Evolutionary conservation across 257 asterid genomes (phyloP), one percentile per base, ranked within the genome.

Genomic region (Solanum tacnaense): DNA sequence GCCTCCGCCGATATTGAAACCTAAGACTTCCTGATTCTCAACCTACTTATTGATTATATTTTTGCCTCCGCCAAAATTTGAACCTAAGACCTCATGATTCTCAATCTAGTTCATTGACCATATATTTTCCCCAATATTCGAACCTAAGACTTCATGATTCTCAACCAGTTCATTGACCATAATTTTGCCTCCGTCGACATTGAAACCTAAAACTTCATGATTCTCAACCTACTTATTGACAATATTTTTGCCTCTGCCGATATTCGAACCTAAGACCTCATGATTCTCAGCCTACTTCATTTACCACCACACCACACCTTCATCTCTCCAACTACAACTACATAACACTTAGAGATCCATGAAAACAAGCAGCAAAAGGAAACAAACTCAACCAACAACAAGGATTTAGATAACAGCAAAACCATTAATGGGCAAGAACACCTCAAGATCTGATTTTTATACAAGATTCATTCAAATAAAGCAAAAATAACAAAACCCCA

Each of bases 391-490:
- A 76, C 58, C 32, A 76, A 12, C 60, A 76, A 38, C 35, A 76
- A 23, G 58, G 58, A 76, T 12, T 38, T 4, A 76, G 3, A 76
- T 35, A 35, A 34, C 56, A 36, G 25, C 18, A 75, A 36, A 75
- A 29, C 13, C 52, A 75, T 21, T 31, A 35, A 79, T 5, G 16
- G 56, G 31, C 11, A 36, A 23, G 3, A 36, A 36, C 15, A 15
- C 56, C 3, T 36, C 56, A 75, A 75, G 84, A 76, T 76, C 52
- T 76, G 84, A n/a, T 76, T 36, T 75, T 81, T 81, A 29, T 16
- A 4, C 58, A 46, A 25, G 34, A 25, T 29, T 46, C 85, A 81
- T 27, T 46, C 84, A 78, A 78, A 41, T 41, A 1, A 18, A 41
- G 15, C 13, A 81, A 46, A 44, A 46, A 2, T 2, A 46, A 16